Evolutionary conservation across 179 eudicot species (phyloP), one percentile per base, ranked within the genome.

Genomic region (Gypsophila paniculata): DNA sequence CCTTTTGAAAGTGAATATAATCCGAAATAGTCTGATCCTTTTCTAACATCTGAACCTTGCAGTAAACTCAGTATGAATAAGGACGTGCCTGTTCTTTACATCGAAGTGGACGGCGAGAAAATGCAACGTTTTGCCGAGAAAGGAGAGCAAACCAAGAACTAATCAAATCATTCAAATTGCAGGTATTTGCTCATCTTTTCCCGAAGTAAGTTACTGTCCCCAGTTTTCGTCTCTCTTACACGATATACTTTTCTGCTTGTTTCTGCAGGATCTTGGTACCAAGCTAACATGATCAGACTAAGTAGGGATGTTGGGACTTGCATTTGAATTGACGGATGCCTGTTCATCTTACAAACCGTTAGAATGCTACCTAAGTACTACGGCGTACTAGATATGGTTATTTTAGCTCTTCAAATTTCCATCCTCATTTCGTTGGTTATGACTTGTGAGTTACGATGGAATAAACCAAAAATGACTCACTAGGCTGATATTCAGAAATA

Each of bases 31-130:
- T 48, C 54, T 39, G 15, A 39, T 39, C 17, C 4, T 18, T n/a
- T 36, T 8, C 42, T 74, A 38, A 29, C 36, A 38, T 72, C 25
- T 52, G 19, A 39, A n/a, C 26, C 9, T 70, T 70, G 65, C 66
- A 76, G 79, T 70, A n/a, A 4, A 61, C n/a, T 4, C 25, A 76
- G 74, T 42, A 39, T 63, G 79, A 17, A 6, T 6, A 51, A 8
- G 39, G 79, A 76, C 74, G 14, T 44, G 65, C 61, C 71, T 15
- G 23, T 70, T 38, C 3, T 76, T 38, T 64, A 23, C 36, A 13
- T 21, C 13, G 79, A 76, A 54, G 26, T 70, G 25, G 58, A 54
- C 17, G 10, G 2, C n/a, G 21, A 6, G 8, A 57, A 62, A 61
- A 12, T 70, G 57, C 55, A 1, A 38, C 36, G 34, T 3, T 38